Base-by-base conservation (phyloP, 2,329 filamentous ascomycete genomes). In the Reticulascus tulasneorum region DNA sequence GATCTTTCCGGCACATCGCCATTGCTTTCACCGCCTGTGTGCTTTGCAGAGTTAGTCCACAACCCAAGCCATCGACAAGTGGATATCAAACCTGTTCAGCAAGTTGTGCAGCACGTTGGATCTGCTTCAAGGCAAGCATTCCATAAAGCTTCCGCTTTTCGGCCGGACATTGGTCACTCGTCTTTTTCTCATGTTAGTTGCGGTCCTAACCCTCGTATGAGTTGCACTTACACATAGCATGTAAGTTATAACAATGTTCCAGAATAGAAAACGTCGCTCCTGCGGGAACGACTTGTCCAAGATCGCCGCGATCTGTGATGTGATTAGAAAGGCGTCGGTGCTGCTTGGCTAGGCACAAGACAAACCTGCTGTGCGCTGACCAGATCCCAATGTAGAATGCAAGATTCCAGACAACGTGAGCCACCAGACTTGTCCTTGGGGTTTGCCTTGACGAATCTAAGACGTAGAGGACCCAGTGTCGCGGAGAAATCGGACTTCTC, bases 331-430 rank as follows among this genome's bases (percentile, higher is more conserved):
- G 4, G 11, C 13, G 22, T 18, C 6, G 22, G 15, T 18, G 5
- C 10, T 15, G 9, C 12, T 39, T 2, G 24, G 8, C 11, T 7
- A 8, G 12, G n/a, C 9, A 29, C 5, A 20, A 15, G 4, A 20
- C 53, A 41, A 55, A 77, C 73, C 60, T 76, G 71, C 51, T 79
- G 75, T 3, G 74, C 73, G 47, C 72, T 75, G 38, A 64, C 59
- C 36, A 78, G 62, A 45, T 80, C 76, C 63, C 71, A 75, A 34
- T 73, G 62, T 42, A 69, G 55, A 35, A 79, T 48, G 45, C 75
- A 79, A 8, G 69, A 65, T 45, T 73, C 65, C 28, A 79, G 57
- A 39, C 69, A 77, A 27, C 59, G 60, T 8, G 62, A 56, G 6
- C 56, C 65, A 13, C 52, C 50, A 20, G 49, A 52, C 42, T 62